Base-by-base conservation (phyloP, 371 early-diverging fungal species). In the Mucor saturninus region DNA sequence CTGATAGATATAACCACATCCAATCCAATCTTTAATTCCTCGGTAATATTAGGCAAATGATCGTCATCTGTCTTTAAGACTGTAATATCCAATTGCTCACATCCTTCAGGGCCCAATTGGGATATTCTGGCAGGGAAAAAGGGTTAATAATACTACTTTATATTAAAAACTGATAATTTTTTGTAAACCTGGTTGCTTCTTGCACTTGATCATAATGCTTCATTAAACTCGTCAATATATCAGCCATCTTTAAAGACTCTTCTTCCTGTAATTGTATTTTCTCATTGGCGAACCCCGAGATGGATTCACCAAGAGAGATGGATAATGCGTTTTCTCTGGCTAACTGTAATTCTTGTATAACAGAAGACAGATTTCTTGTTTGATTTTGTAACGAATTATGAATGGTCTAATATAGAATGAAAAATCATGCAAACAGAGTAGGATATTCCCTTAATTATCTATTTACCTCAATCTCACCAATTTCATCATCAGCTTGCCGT, bases 201-300 rank as follows among this genome's bases (percentile, higher is more conserved):
- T 77, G 76, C 8, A 79, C 62, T 62, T 82, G 83, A 48, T 75
- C 77, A 61, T 77, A 82, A 56, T 82, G 83, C 10, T 79, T 74
- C 5, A 75, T 77, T 30, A 82, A 50, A 56, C 77, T 76, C 5
- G 70, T 76, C 61, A 82, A 50, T 9, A 79, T 79, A 28, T 79
- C 83, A 10, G 83, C 83, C 83, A 82, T 82, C n/a, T 69, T 72
- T 5, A 69, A 53, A 1, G 74, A 74, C 13, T 72, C 74, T 8
- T 64, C 63, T 67, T 79, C 83, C 45, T 79, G 83, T 1, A 68
- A 61, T 3, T 71, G 69, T 13, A 71, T 45, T 40, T 72, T 79
- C 43, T 71, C 73, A 38, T 58, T 66, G 8, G 73, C 57, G 59
- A 74, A 79, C 7, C 40, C 40, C 5, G 70, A 60, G 4, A 66